phyloP scores from a whole-genome alignment of 441 rosid species.

The Populus tomentosa region DNA sequence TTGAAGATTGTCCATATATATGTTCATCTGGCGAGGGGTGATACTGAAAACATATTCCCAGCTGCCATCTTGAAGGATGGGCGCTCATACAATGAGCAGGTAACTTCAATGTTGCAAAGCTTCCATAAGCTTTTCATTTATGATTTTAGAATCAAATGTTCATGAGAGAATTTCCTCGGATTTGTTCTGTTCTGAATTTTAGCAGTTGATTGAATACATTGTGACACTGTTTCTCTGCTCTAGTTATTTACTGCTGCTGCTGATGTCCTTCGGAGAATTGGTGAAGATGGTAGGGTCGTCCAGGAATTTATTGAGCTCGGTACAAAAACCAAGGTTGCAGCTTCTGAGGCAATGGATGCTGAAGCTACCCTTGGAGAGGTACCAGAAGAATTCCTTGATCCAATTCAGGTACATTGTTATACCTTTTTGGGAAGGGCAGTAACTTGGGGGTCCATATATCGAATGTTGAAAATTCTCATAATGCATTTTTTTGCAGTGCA shows the following conservation, averaged over 20 bases:
- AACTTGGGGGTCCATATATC: neutral
- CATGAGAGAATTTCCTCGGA: neutral
- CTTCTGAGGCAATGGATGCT: slow-evolving; percentile 91
- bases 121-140: slow-evolving; percentile 6
- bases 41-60: slow-evolving; percentile 70
- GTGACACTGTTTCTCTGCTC: slow-evolving; percentile 21
- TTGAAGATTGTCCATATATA: slow-evolving; percentile 84
- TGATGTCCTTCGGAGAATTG: slow-evolving; percentile 74
- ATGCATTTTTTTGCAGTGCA: too few species aligned
- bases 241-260: slow-evolving; percentile 92
- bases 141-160: neutral
- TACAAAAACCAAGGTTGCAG: slow-evolving; percentile 79
- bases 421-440: neutral
- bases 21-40: slow-evolving; percentile 91
- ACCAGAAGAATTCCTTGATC: slow-evolving; percentile 99
- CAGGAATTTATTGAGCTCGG: slow-evolving; percentile 81
- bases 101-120: slow-evolving; percentile 16
- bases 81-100: slow-evolving; percentile 94
- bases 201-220: slow-evolving; percentile 7
- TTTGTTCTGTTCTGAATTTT: neutral
- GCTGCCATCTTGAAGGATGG: slow-evolving; percentile 94
- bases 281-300: slow-evolving; percentile 68
- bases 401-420: slow-evolving; percentile 54
- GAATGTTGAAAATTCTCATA: neutral
- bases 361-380: slow-evolving; percentile 96